Evolutionary conservation across 2,329 filamentous ascomycete species (phyloP).

Genomic region (Cercospora sesami): DNA sequence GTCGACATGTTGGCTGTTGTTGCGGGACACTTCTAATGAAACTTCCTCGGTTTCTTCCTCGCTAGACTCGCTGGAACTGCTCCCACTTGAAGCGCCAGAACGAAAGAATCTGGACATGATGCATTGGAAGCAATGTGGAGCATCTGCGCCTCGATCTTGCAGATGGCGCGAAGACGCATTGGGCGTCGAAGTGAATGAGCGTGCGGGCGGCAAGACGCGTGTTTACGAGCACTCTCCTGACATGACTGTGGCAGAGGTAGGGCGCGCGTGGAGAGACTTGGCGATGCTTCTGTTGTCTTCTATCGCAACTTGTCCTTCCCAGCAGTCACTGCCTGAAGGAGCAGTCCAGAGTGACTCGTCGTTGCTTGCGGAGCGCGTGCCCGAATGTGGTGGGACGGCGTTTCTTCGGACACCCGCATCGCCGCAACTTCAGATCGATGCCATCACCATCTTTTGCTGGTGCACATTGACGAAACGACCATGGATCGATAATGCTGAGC

Average conservation of each 20-base stretch:
- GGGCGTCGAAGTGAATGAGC: background rate
- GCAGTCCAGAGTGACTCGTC: constrained; percentile 5
- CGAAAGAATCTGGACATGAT: constrained; percentile 22
- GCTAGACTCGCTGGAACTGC: constrained; percentile 22
- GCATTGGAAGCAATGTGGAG: background rate
- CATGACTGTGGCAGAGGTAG: background rate
- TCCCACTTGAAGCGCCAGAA: constrained; percentile 23
- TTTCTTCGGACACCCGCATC: constrained; percentile 2
- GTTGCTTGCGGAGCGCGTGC: background rate
- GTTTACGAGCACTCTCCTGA: constrained; percentile 1
- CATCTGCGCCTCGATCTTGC: background rate
- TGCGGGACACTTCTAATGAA: constrained; percentile 15
- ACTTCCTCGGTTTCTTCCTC: constrained; percentile 21
- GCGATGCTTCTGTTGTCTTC: constrained; percentile 13
- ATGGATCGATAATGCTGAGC: constrained; percentile 59
- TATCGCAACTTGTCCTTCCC: constrained; percentile 9
- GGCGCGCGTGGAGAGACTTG: background rate
- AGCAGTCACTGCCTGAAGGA: constrained; percentile 1
- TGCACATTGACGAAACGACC: constrained; percentile 3
- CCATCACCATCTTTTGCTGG: background rate
- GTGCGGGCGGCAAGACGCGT: background rate
- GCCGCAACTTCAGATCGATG: constrained; percentile 1
- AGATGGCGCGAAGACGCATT: constrained; percentile 6
- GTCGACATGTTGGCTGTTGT: constrained; percentile 10
- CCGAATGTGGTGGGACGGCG: constrained; percentile 6